These are phyloP conservation scores for Pseudomassariella vexata DNA, from an alignment of 2,329 filamentous ascomycete genomes.

Conservation along the genomic window DNA sequence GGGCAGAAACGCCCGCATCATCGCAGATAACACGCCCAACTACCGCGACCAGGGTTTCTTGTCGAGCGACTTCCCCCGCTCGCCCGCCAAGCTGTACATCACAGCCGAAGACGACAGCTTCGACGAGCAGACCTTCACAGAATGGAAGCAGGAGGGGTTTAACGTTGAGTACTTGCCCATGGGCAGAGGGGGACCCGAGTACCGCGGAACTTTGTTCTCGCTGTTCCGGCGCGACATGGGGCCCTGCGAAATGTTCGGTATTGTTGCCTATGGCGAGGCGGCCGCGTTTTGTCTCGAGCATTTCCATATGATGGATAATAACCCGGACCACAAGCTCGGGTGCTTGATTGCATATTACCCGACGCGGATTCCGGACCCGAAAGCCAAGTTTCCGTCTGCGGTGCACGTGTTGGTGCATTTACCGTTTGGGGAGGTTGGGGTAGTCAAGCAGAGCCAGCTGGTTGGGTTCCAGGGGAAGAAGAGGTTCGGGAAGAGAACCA, in stretches of 20 bases:
- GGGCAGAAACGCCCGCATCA: conserved; percentile 13
- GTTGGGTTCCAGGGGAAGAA: conserved; percentile 39
- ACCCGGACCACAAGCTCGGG: conserved; percentile 35
- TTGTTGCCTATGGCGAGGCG: conserved; percentile 38
- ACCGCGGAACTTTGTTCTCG: conserved; percentile 25
- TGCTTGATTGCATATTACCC: conserved; percentile 41
- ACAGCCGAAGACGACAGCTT: conserved; percentile 37
- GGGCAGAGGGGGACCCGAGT: conserved; percentile 27
- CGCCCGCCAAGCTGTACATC: conserved; percentile 33
- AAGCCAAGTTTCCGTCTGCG: conserved; percentile 31
- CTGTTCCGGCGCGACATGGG: conserved; percentile 26
- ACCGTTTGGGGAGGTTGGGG: conserved; percentile 30
- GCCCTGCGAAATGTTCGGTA: conserved; percentile 37
- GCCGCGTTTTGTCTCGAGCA: conserved; percentile 36
- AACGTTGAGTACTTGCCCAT: conserved; percentile 35
- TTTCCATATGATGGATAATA: conserved; percentile 38
- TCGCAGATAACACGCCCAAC: conserved; percentile 24
- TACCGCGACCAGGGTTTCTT: conserved; percentile 36
- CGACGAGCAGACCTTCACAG: conserved; percentile 27
- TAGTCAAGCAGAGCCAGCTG: conserved; percentile 36
- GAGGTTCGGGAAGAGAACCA: conserved; percentile 24
- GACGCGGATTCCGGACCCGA: conserved; percentile 34
- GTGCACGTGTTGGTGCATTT: conserved; percentile 36
- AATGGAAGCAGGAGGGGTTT: conserved; percentile 38
- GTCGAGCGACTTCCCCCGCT: conserved; percentile 31